Conservation (phyloP, 1,139 yeast species). For the Yamadazyma oceani region DNA sequence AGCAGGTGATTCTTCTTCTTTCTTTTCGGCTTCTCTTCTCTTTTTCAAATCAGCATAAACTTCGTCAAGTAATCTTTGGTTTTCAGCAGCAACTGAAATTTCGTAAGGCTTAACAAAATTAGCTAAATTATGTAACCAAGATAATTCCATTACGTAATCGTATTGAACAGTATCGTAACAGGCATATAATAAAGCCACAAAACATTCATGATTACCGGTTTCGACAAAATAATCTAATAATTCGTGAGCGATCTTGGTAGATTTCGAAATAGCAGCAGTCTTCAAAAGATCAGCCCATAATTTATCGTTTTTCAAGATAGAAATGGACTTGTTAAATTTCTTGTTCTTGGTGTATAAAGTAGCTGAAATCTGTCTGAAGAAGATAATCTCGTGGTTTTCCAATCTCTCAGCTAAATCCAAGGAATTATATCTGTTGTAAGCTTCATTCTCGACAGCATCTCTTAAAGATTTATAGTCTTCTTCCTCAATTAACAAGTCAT, state of each 20-base stretch:
- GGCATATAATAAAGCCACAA: slow-evolving; percentile 84
- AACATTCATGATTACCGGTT: slow-evolving; percentile 95
- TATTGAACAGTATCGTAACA: slow-evolving; percentile 78
- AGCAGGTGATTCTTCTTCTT: slow-evolving; percentile 47
- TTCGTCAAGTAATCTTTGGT: slow-evolving; percentile 63
- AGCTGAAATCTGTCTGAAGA: slow-evolving; percentile 96
- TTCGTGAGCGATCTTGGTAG: slow-evolving; percentile 83
- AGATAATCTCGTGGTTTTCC: slow-evolving; percentile 86
- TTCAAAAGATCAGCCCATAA: slow-evolving; percentile 93
- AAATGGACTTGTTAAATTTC: slow-evolving; percentile 87
- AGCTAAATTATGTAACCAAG: slow-evolving; percentile 83
- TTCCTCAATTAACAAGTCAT: slow-evolving; percentile 92
- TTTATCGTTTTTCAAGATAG: slow-evolving; percentile 86
- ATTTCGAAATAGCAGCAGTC: slow-evolving; percentile 84
- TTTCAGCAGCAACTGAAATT: slow-evolving; percentile 80
- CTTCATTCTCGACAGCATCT: slow-evolving; percentile 73
- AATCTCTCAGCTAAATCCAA: slow-evolving; percentile 89
- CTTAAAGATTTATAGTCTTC: slow-evolving; percentile 90
- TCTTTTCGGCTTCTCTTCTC: slow-evolving; percentile 61
- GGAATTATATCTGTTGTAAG: slow-evolving; percentile 89
- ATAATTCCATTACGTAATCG: slow-evolving; percentile 83
- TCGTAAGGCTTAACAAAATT: slow-evolving; percentile 89
- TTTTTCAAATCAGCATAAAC: slow-evolving; percentile 69
- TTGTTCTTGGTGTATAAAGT: slow-evolving; percentile 89
- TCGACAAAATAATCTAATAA: slow-evolving; percentile 90